Base-by-base conservation (phyloP, 2,329 filamentous ascomycete species). In the Sarocladiaceae sp. region DNA sequence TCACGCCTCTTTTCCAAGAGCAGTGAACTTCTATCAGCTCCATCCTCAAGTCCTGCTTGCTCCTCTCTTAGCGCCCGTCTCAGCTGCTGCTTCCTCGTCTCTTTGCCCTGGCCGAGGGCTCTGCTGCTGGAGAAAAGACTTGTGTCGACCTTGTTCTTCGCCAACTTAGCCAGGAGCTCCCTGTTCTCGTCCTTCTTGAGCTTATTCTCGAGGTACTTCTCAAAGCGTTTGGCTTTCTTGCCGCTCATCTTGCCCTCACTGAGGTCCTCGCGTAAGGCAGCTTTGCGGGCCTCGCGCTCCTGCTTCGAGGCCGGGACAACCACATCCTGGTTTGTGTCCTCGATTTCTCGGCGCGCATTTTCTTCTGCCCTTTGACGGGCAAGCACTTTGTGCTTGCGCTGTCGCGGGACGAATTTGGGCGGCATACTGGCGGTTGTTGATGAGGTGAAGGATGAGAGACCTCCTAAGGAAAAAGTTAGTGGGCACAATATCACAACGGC, bases 181-280 rank as follows among this genome's bases (percentile, higher is more conserved):
- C 87, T 73, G 56, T 88, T 95, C 63, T 97, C 91, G 59, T 98
- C 93, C 63, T 95, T 96, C 63, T 83, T 86, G 35, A 98, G 71
- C 73, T 98, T 98, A 47, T 78, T 93, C 56, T 97, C 90, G 51
- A 83, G 81, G 58, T 83, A 83, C 57, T 83, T 83, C 50, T 83
- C 80, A 31, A 83, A 58, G 2, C 80, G 72, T 64, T 83, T 83
- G 5, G 79, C 76, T 59, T 83, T 83, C 57, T 83, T 82, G 48
- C 76, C 69, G 55, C 70, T 81, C 58, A 82, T 69, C 55, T 81
- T 80, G 34, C 59, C 55, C 7, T 33, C 16, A 7, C 26, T 21
- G 1, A 82, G 57, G 50, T 81, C 71, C 18, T 73, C 40, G 31
- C 43, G 41, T 37, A 49, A 27, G 15, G 15, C 19, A 15, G 24